Evolutionary conservation across 139 green algal genomes (phyloP).

Genomic region (Coelastrella sp.): DNA sequence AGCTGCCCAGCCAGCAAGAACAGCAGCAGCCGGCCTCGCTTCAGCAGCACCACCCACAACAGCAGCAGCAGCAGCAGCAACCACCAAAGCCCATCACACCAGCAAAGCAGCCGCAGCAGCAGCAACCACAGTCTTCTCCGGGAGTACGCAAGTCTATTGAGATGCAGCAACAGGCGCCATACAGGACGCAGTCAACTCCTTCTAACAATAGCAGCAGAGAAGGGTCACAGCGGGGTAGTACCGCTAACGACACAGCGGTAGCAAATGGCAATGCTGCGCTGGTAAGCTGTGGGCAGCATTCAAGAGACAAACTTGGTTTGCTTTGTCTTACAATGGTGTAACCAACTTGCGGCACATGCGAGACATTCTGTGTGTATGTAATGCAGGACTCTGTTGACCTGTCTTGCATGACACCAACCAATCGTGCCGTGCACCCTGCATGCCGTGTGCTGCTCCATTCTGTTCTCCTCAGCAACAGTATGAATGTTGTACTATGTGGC

Average conservation of each 20-base stretch:
- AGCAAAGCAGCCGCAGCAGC: conserved; percentile 16
- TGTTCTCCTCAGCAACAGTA: too few relatives aligned
- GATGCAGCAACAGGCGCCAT: conserved; percentile 1
- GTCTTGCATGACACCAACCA: too few relatives aligned
- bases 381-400: too few relatives aligned
- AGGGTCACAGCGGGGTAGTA: background rate
- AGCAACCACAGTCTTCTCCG: background rate
- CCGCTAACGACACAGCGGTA: background rate
- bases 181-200: background rate
- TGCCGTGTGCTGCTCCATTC: too few relatives aligned
- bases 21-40: background rate
- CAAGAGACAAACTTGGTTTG: too few relatives aligned
- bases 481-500: too few relatives aligned
- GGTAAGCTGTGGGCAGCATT: background rate
- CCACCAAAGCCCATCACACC: background rate
- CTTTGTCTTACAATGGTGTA: too few relatives aligned
- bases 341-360: too few relatives aligned
- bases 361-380: too few relatives aligned
- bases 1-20: conserved; percentile 33
- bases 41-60: conserved; percentile 29
- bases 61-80: conserved; percentile 34
- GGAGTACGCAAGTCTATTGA: background rate
- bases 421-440: too few relatives aligned
- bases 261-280: background rate
- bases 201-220: background rate